Percentiles rank a stretch among this genome's conserved stretches.
Conservation (phyloP, 345 rosid species). For the Physaria fendleri region DNA sequence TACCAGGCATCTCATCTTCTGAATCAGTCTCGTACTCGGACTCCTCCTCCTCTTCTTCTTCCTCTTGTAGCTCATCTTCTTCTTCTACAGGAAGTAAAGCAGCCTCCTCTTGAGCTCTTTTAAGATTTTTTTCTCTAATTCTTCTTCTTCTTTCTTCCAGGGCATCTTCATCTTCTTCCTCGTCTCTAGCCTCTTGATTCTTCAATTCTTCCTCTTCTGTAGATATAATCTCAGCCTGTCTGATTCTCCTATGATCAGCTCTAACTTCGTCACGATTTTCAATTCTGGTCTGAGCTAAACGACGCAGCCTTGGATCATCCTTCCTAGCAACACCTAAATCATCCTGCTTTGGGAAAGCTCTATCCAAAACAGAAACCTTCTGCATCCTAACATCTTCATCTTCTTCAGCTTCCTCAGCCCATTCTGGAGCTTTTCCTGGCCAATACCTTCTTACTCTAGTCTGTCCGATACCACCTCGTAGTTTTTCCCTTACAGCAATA, state of each 20-base stretch:
- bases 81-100: constrained; percentile 53
- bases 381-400: constrained; percentile 56
- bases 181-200: constrained; percentile 39
- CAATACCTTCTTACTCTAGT: constrained; percentile 71
- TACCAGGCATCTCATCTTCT: constrained; percentile 52
- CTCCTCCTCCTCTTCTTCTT: constrained; percentile 63
- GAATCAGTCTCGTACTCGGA: constrained; percentile 78
- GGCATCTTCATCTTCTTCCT: constrained; percentile 63
- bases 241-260: constrained; percentile 57
- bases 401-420: constrained; percentile 64
- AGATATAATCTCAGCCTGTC: constrained; percentile 63
- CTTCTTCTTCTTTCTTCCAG: constrained; percentile 53
- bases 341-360: constrained; percentile 45
- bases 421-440: constrained; percentile 73
- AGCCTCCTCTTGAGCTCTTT: constrained; percentile 49
- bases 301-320: constrained; percentile 67
- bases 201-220: constrained; percentile 48
- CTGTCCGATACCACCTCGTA: constrained; percentile 60
- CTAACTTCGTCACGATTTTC: constrained; percentile 66
- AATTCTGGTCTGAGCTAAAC: constrained; percentile 48
- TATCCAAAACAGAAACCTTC: constrained; percentile 42
- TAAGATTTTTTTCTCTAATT: constrained; percentile 47
- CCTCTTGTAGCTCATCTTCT: constrained; percentile 55
- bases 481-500: constrained; percentile 61
- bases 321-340: constrained; percentile 32